These are phyloP conservation scores for Suzukiozyma palmioleophila DNA, from an alignment of 1,139 yeast species.

Conservation along the genomic window DNA sequence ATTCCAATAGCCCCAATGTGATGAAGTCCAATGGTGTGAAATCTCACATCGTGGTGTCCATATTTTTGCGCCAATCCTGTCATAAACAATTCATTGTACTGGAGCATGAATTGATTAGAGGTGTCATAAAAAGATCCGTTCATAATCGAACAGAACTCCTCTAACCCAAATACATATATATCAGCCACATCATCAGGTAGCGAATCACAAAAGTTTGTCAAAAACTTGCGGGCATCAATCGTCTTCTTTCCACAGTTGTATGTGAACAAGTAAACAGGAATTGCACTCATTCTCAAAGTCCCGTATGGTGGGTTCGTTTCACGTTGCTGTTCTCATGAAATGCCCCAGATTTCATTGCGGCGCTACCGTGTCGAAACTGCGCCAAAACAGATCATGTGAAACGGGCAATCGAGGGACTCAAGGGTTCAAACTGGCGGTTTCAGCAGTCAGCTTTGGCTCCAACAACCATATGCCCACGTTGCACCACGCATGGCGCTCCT, in stretches of 20 bases:
- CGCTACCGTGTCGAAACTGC: too few relatives aligned
- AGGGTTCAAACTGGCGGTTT: too few relatives aligned
- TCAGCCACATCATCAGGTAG: conserved; percentile 36
- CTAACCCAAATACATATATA: conserved; percentile 64
- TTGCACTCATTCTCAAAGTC: conserved; percentile 1
- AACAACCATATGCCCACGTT: too few relatives aligned
- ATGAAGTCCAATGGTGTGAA: conserved; percentile 41
- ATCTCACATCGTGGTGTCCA: conserved; percentile 24
- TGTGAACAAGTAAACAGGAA: conserved; percentile 30
- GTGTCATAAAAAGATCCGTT: conserved; percentile 51
- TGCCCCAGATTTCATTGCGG: conserved; percentile 1
- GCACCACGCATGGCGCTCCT: too few relatives aligned
- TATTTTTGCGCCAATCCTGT: conserved; percentile 32
- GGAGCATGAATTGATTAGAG: conserved; percentile 37
- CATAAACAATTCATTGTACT: conserved; percentile 38
- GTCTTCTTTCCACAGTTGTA: conserved; percentile 35
- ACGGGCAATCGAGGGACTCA: too few relatives aligned
- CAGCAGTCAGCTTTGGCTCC: too few relatives aligned
- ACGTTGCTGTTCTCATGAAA: too few relatives aligned
- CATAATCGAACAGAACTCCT: conserved; percentile 65
- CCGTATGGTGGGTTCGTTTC: too few relatives aligned
- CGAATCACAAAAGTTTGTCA: conserved; percentile 19
- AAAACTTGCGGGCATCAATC: conserved; percentile 20
- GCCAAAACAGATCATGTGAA: too few relatives aligned
- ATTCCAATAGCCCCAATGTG: conserved; percentile 67